Percentiles rank a stretch among this genome's conserved stretches.
These are phyloP conservation scores for Venturia effusa DNA, from an alignment of 2,329 filamentous ascomycete genomes.

Conservation along the genomic window DNA sequence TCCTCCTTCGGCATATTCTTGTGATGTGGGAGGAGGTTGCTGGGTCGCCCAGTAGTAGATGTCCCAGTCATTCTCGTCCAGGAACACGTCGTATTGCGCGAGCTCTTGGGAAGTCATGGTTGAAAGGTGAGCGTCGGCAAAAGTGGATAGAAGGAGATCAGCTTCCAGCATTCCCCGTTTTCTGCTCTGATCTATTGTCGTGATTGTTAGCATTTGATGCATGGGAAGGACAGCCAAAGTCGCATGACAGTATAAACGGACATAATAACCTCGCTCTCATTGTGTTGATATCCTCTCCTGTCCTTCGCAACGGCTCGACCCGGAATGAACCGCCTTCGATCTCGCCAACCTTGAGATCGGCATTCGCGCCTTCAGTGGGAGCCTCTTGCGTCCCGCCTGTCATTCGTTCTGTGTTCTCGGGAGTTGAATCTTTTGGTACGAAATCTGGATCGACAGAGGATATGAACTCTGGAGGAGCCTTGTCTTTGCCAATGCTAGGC, in stretches of 20 bases:
- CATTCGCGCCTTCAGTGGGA: conserved; percentile 36
- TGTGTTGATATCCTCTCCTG: conserved; percentile 72
- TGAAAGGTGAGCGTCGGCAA: conserved; percentile 68
- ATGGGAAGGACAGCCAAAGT: conserved; percentile 13
- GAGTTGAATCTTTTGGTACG: conserved; percentile 47
- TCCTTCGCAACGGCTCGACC: conserved; percentile 78
- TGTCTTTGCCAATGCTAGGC: conserved; percentile 46
- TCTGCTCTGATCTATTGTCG: conserved; percentile 71
- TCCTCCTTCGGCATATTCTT: conserved; percentile 44
- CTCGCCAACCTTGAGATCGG: conserved; percentile 73
- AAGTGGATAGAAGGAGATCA: conserved; percentile 91
- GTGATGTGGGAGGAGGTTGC: conserved; percentile 51
- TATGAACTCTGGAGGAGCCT: conserved; percentile 49
- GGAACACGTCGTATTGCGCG: conserved; percentile 76
- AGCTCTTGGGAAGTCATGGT: conserved; percentile 65
- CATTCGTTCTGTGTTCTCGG: conserved; percentile 54
- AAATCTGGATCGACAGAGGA: conserved; percentile 45
- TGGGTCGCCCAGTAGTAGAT: conserved; percentile 99
- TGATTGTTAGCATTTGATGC: conserved; percentile 1
- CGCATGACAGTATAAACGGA: conserved; percentile 24
- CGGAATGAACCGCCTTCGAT: conserved; percentile 77
- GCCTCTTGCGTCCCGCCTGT: conserved; percentile 50
- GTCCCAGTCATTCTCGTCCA: conserved; percentile 99
- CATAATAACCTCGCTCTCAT: conserved; percentile 80
- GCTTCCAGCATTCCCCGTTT: conserved; percentile 94